Evolutionary conservation across 139 green algal species (phyloP).

Genomic region (Micromonas pusilla): DNA sequence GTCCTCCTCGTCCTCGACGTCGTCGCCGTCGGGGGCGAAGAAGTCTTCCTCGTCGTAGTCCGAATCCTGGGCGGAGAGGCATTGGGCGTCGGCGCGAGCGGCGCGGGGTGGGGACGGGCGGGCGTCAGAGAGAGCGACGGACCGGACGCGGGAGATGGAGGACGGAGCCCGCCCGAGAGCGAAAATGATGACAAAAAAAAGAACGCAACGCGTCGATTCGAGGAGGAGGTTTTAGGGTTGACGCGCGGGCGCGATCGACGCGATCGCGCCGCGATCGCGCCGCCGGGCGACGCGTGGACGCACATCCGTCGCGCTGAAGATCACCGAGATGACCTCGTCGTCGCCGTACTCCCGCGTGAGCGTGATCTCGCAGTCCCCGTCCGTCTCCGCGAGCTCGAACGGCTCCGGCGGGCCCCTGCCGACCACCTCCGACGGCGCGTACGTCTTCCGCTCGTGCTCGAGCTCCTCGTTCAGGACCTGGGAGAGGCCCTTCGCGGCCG

Average conservation of each 20-base stretch:
- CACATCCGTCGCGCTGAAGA: conserved; percentile 41
- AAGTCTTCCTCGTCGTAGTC: conserved; percentile 5
- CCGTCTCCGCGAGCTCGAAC: conserved; percentile 41
- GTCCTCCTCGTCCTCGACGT: conserved; percentile 43
- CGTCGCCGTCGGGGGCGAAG: background rate
- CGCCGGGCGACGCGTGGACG: too few relatives aligned
- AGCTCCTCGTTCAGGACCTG: conserved; percentile 52
- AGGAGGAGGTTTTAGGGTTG: conserved; percentile 1
- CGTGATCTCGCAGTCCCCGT: conserved; percentile 40
- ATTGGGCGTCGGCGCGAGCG: too few relatives aligned
- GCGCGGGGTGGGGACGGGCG: too few relatives aligned
- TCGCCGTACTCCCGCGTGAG: conserved; percentile 38
- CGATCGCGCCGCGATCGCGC: background rate
- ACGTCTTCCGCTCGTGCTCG: conserved; percentile 55
- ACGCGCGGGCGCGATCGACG: background rate
- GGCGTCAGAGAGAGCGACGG: too few relatives aligned
- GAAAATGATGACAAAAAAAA: too few relatives aligned
- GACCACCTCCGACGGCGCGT: conserved; percentile 47
- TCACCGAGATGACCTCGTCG: conserved; percentile 49
- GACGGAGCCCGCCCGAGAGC: too few relatives aligned
- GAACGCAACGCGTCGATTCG: too few relatives aligned
- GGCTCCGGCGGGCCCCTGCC: conserved; percentile 33
- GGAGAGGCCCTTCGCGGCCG: conserved; percentile 17
- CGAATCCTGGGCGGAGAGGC: background rate
- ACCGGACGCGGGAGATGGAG: too few relatives aligned